phyloP scores from a whole-genome alignment of 495 filamentous ascomycete genomes.

The Xylaria venustula region DNA sequence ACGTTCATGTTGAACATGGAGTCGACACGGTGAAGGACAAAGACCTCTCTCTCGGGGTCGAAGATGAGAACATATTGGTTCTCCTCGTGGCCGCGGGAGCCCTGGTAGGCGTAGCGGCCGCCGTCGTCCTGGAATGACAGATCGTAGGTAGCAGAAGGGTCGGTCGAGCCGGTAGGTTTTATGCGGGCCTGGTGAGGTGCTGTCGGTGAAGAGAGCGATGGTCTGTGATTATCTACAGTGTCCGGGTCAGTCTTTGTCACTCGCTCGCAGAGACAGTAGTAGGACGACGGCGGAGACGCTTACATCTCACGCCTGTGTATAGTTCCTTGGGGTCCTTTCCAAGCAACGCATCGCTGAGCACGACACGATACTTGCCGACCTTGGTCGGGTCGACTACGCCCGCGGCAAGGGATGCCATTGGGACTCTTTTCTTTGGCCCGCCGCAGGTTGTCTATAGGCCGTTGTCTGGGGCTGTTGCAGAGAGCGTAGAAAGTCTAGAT shows the following conservation, averaged over 20 bases:
- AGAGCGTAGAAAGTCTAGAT: too few species aligned
- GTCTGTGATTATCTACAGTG: constrained; percentile 53
- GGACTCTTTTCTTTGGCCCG: neutral
- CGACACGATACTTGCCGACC: constrained; percentile 52
- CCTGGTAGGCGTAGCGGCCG: constrained; percentile 50
- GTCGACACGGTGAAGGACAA: constrained; percentile 56
- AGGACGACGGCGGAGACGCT: constrained; percentile 14
- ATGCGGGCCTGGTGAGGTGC: constrained; percentile 45
- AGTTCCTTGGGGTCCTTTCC: constrained; percentile 52
- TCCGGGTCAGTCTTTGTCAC: constrained; percentile 1
- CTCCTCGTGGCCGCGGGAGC: constrained; percentile 46
- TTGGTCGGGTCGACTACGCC: constrained; percentile 49
- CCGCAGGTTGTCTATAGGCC: constrained; percentile 1
- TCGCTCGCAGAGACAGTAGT: too few species aligned
- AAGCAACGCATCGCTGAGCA: constrained; percentile 54
- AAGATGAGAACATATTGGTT: constrained; percentile 56
- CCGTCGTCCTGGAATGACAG: constrained; percentile 47
- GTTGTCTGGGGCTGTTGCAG: too few species aligned
- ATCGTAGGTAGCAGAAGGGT: constrained; percentile 37
- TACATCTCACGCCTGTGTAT: constrained; percentile 54
- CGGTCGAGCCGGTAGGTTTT: constrained; percentile 31
- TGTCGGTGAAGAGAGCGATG: constrained; percentile 42
- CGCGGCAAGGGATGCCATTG: constrained; percentile 27
- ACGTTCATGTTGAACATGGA: constrained; percentile 62
- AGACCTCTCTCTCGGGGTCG: constrained; percentile 51